Evolutionary conservation across 495 filamentous ascomycete species (phyloP), one percentile per base, ranked within the genome.

Genomic region (Articulospora tetracladia): DNA sequence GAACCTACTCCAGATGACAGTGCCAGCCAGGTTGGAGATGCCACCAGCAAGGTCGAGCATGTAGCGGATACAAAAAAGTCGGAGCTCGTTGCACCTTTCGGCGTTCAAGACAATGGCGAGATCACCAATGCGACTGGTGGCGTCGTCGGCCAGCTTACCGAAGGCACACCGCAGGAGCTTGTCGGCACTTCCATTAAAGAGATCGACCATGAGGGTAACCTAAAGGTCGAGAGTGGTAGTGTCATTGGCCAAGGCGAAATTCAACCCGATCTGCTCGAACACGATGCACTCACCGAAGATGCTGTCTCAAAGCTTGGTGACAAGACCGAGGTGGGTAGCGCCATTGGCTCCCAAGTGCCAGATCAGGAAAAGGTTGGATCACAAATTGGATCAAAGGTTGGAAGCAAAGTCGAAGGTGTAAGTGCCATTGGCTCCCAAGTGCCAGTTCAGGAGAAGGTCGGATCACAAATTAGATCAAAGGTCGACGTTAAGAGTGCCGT

Each of bases 231-330:
- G 68, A 80, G 81, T 52, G 91, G 91, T 20, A 86, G 91, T 58
- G 76, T 93, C 34, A 82, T 96, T 58, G 91, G 90, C 30, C 79
- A 77, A 48, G 91, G 88, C 12, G 89, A 94, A 65, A 76, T 92
- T 12, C 83, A 91, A 46, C 79, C 86, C 10, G 89, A 89, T 41
- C 80, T 50, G 12, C 20, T 50, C 11, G 71, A 30, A 22, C 22
- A 62, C 22, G 46, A 17, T 34, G 58, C 30, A 10, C 24, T 10
- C 39, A 53, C 58, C 6, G 53, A 70, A 24, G 60, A 51, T 20
- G 41, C 53, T n/a, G 62, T 46, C 25, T 27, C 49, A 22, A 17
- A 62, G 22, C 20, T 32, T 20, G 58, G 30, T 12, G 25, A n/a
- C 28, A 53, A 53, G 17, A 54, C 69, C 26, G 63, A 55, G 13